These are phyloP conservation scores for Beta corolliflora DNA, from an alignment of 179 eudicot species.

Conservation along the genomic window DNA sequence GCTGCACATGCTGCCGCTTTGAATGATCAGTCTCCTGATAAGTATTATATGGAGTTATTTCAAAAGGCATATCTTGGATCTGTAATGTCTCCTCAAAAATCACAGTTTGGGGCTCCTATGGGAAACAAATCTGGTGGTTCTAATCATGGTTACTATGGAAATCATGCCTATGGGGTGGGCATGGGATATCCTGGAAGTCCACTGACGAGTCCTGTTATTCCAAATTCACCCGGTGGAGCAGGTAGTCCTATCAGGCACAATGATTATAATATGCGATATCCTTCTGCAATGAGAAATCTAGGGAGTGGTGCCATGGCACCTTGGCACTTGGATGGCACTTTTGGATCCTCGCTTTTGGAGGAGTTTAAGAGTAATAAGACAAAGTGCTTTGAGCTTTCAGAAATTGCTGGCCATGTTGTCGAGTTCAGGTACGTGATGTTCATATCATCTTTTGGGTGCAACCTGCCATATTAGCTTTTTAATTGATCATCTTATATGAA, in stretches of 20 bases:
- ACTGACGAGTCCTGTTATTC: slow-evolving; percentile 39
- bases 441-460: neutral
- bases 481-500: slow-evolving; percentile 12
- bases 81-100: slow-evolving; percentile 43
- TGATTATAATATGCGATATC: slow-evolving; percentile 46
- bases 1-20: slow-evolving; percentile 65
- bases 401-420: slow-evolving; percentile 52
- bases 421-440: slow-evolving; percentile 44
- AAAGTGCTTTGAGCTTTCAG: slow-evolving; percentile 51
- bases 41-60: slow-evolving; percentile 60
- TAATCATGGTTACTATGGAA: slow-evolving; percentile 45
- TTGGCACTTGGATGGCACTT: slow-evolving; percentile 48
- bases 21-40: slow-evolving; percentile 62
- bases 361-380: slow-evolving; percentile 55
- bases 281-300: slow-evolving; percentile 39
- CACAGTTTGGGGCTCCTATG: slow-evolving; percentile 38
- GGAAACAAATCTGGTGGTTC: slow-evolving; percentile 43
- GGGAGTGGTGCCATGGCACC: slow-evolving; percentile 44
- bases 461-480: neutral
- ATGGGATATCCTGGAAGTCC: slow-evolving; percentile 57
- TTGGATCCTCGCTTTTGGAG: slow-evolving; percentile 48
- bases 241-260: slow-evolving; percentile 51
- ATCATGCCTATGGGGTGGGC: slow-evolving; percentile 48
- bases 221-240: slow-evolving; percentile 47
- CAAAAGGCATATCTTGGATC: slow-evolving; percentile 51